Evolutionary conservation across 805 yeast species (phyloP), one percentile per base, ranked within the genome.

Genomic region (Saccharomyces eubayanus): DNA sequence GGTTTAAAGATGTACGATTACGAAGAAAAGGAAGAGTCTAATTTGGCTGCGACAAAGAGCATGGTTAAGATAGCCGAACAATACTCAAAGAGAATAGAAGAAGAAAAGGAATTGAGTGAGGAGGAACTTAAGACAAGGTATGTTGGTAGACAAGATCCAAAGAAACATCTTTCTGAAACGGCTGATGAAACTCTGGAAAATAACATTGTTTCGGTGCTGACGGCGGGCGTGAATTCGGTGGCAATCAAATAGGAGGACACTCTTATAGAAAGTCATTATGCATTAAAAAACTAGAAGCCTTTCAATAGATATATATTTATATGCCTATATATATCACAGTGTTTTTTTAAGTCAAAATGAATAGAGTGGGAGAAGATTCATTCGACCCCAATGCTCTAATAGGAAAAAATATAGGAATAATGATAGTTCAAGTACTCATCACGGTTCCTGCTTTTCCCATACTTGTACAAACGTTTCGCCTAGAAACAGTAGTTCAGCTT

Each of bases 121-220:
- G 96, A 89, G 45, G 94, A 91, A 71, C 79, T 92, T 62, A 89
- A 89, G 72, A 92, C 97, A 6, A 84, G 99, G 68, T 95, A 92
- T 66, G 97, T 94, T 40, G 99, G 99, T 63, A 91, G 89, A 69
- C 97, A 92, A 73, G 99, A 94, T 72, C 99, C 99, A 46, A 94
- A 95, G 82, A 94, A 92, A 75, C 99, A 94, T 75, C 77, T 94
- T 63, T 80, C 85, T 49, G 97, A 89, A 58, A 87, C 95, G 0
- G 95, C 96, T 10, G 95, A 89, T 60, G 76, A 77, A 56, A 77
- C 89, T 51, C 81, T 95, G 62, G 99, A 94, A 71, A 94, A 89
- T 51, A 95, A 94, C 68, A 84, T 94, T 49, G 89, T 89, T 11
- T 83, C 96, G 31, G 79, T 92, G 58, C 76, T 91, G 66, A 88